Percentiles rank a stretch among this genome's conserved stretches.
Evolutionary conservation across 805 yeast species (phyloP).

Genomic region (Lipomyces japonicus): DNA sequence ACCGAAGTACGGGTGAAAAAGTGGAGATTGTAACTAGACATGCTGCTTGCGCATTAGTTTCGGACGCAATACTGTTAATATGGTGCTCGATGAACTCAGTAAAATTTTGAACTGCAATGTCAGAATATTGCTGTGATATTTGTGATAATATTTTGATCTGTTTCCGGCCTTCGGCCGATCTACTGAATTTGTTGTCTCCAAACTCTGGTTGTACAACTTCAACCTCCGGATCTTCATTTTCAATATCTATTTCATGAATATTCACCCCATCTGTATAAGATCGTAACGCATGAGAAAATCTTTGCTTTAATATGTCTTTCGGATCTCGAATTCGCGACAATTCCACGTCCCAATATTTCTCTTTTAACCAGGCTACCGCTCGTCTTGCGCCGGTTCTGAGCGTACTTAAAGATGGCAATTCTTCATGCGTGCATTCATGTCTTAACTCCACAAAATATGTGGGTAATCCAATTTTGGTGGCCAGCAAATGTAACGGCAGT

Average conservation of each 20-base stretch:
- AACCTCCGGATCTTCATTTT: neutral
- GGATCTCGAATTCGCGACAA: neutral
- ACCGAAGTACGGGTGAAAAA: no score
- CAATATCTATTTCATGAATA: no score
- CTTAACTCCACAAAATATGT: slow-evolving; percentile 81
- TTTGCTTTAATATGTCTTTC: no score
- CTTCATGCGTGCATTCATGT: slow-evolving; percentile 88
- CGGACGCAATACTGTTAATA: no score
- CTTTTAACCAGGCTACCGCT: slow-evolving; percentile 73
- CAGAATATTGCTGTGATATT: neutral
- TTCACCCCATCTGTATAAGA: no score
- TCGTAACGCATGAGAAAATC: no score
- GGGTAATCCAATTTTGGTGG: slow-evolving; percentile 66
- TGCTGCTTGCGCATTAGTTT: no score
- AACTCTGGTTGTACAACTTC: neutral
- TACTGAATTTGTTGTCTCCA: neutral
- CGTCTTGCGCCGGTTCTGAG: slow-evolving; percentile 55
- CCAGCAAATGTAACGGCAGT: slow-evolving; percentile 71
- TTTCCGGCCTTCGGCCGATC: neutral
- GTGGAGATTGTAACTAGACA: no score
- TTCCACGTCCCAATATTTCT: slow-evolving; percentile 60
- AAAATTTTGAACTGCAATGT: neutral
- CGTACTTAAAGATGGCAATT: slow-evolving; percentile 65
- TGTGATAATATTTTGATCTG: no score
- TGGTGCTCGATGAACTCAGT: no score